These are phyloP conservation scores for Beta vulgaris DNA, from an alignment of 148 eudicot genomes.

Conservation along the genomic window DNA sequence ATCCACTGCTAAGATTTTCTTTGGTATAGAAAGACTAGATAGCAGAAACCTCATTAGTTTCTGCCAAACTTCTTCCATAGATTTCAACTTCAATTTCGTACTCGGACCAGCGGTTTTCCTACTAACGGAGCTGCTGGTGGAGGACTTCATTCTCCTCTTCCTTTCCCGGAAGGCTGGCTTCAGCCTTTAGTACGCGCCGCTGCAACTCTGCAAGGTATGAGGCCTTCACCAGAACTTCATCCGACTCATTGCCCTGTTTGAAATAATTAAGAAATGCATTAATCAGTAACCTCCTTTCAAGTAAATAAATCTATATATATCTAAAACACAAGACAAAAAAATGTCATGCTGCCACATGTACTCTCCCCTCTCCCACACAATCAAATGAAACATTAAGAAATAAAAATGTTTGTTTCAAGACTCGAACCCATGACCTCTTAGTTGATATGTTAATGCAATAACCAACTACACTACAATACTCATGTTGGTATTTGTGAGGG, in stretches of 20 bases:
- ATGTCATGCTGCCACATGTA: too few species aligned
- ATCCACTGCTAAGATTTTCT: constrained; percentile 70
- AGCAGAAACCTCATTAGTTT: constrained; percentile 96
- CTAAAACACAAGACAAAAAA: neutral
- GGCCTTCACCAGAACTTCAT: constrained; percentile 76
- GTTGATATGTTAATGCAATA: too few species aligned
- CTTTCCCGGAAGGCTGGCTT: constrained; percentile 77
- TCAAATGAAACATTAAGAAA: neutral
- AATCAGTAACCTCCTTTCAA: neutral
- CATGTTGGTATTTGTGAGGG: too few species aligned
- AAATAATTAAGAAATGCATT: constrained; percentile 3
- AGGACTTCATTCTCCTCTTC: constrained; percentile 91
- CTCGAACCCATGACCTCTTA: too few species aligned
- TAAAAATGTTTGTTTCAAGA: too few species aligned
- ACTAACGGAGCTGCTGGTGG: constrained; percentile 82
- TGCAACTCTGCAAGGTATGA: constrained; percentile 89
- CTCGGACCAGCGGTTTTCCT: constrained; percentile 89
- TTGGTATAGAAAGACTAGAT: constrained; percentile 88
- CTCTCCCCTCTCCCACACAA: too few species aligned
- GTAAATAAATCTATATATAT: neutral
- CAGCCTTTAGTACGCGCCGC: constrained; percentile 84
- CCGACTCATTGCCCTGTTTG: constrained; percentile 62
- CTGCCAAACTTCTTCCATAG: constrained; percentile 99
- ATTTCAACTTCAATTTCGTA: constrained; percentile 95
- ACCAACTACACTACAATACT: too few species aligned